Evolutionary conservation across 805 yeast genomes (phyloP), one percentile per base, ranked within the genome.

Genomic region (Metschnikowia bowlesiae): DNA sequence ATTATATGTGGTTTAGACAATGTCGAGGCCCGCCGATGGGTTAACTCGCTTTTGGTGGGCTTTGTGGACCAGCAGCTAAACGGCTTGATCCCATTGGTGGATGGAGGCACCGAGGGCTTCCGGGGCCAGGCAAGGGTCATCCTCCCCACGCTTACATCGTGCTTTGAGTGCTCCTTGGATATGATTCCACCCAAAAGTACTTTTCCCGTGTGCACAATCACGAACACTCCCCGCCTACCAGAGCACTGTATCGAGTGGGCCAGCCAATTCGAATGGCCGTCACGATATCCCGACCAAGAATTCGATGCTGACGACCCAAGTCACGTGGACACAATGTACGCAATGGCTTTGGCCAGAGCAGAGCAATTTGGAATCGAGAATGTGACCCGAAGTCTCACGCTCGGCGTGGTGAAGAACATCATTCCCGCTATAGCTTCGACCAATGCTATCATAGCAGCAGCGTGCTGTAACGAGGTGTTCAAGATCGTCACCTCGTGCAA

Each of bases 201-300:
- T 0, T 88, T 83, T 58, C 97, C 98, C 2, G 83, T 92, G 56
- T 94, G 98, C 66, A 94, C 98, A 0, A 84, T 94, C 46, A 96
- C 97, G 2, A 87, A 90, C 51, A 89, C 94, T 8, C 98, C 98
- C n/a, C 70, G 98, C 53, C 68, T 89, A 8, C 94, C 97, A 0
- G 97, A 91, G 59, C 98, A 92, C 66, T 90, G 97, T 60, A 84
- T 92, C 8, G 96, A 91, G 64, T 92, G 94, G 86, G 90, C 92
- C 0, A 81, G 82, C 52, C 84, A 83, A 32, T 71, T 88, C 3
- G 84, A 81, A 57, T 89, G 96, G 96, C 84, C 84, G 1, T 67
- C 73, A 44, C 54, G 57, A 3, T 76, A 77, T 50, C 75, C 78
- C 7, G 74, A 67, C 35, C 66, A 61, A 31, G 71, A 70, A 48